Conservation (phyloP, 1,139 yeast genomes). For the Wickerhamomyces sp. region DNA sequence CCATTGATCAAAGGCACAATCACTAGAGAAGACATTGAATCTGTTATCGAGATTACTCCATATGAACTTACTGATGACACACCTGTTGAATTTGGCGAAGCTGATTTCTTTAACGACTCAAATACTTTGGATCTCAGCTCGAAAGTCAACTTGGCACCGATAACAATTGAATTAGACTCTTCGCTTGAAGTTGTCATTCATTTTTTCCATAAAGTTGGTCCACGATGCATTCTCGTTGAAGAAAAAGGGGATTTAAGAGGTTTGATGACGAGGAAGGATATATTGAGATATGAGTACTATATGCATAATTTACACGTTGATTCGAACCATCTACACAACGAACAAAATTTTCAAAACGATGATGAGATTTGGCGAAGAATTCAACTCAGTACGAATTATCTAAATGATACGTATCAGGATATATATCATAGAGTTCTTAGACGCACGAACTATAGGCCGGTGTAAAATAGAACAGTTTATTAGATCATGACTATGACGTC, state of each 20-base stretch:
- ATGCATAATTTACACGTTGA: conserved; percentile 12
- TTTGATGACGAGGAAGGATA: conserved; percentile 63
- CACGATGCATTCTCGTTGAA: conserved; percentile 66
- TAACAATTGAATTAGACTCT: conserved; percentile 49
- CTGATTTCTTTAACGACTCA: background rate
- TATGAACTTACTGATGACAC: conserved; percentile 10
- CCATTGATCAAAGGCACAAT: conserved; percentile 19
- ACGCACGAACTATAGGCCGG: background rate
- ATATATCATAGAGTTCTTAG: background rate
- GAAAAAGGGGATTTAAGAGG: conserved; percentile 50
- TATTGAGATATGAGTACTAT: conserved; percentile 41
- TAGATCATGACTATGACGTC: conserved; percentile 3
- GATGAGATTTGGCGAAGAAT: conserved; percentile 3
- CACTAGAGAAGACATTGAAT: conserved; percentile 15
- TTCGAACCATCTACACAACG: conserved; percentile 7
- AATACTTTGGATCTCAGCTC: conserved; percentile 33
- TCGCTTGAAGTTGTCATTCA: conserved; percentile 62
- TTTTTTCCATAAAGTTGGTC: conserved; percentile 75
- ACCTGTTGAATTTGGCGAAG: conserved; percentile 17
- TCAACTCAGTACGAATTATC: background rate
- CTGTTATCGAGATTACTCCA: conserved; percentile 5
- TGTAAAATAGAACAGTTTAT: too few species aligned
- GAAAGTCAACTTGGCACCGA: conserved; percentile 54
- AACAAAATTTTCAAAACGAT: conserved; percentile 8
- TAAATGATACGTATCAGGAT: background rate